Evolutionary conservation across 140 eudicot species (phyloP), one percentile per base, ranked within the genome.

Genomic region (Flaveria floridana): DNA sequence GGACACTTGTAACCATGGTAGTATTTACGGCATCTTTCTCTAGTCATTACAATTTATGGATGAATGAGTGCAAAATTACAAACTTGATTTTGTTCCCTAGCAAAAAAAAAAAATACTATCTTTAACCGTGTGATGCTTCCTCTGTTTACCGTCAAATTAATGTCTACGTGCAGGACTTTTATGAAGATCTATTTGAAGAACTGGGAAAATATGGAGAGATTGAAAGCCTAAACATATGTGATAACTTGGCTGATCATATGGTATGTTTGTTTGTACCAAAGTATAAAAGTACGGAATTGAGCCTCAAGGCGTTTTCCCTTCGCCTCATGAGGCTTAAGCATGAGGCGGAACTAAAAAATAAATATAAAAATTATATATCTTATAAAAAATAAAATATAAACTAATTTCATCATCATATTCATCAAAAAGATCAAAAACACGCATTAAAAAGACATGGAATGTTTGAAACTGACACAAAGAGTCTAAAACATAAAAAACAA

Each of bases 181-280:
- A 94, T 46, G 99, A 94, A 72, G 97, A 94, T 75, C 78, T 94
- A 67, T 94, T 94, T 77, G 95, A 88, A 74, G 99, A 94, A 83
- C 89, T 94, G 65, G 89, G 92, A 79, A 94, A 94, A 79, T 94
- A 94, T 75, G 99, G 99, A 30, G 97, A 94, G 73, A 84, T 94
- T 81, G 96, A 94, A 86, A 90, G 96, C 85, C 81, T 94, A 68
- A 94, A 94, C 80, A 88, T 94, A 30, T 94, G 99, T 80, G 99
- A 94, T 73, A 94, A 94, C 80, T 71, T 94, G 81, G 99, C 99
- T 64, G 99, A 94, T 56, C 99, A 94, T 88, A 94, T 94, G 99
- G 99, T 87, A 85, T 61, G 8, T 26, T 9, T 56, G 28, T 44
- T 8, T 48, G n/a, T 50, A 37, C 50, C 25, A 23, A 23, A 23